These are phyloP conservation scores for Perkinsus olseni DNA, from an alignment of 169 alveolate genomes.

Conservation along the genomic window DNA sequence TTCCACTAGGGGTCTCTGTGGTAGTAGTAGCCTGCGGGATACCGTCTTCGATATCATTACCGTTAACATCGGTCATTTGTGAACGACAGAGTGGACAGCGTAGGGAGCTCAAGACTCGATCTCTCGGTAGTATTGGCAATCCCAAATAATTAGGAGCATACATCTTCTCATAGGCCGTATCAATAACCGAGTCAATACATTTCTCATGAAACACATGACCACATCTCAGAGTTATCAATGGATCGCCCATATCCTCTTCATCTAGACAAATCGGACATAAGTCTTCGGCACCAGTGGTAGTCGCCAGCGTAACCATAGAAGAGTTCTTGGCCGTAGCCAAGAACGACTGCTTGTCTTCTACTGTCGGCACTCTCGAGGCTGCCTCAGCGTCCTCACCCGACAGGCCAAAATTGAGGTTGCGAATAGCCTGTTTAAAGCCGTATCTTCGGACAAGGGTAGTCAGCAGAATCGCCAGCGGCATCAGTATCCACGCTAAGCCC, in stretches of 20 bases:
- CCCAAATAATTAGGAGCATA: background rate
- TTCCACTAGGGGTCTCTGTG: background rate
- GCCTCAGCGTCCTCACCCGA: background rate
- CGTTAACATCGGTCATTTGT: background rate
- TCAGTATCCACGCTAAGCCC: background rate
- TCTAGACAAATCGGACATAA: background rate
- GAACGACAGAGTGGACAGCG: background rate
- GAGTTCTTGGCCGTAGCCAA: background rate
- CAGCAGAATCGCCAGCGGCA: background rate
- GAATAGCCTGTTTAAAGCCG: background rate
- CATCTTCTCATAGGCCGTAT: background rate
- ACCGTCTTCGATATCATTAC: background rate
- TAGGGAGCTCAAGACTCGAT: background rate
- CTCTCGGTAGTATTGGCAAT: background rate
- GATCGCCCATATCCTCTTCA: background rate
- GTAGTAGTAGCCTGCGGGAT: background rate
- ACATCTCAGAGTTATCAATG: background rate
- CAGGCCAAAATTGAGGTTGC: background rate
- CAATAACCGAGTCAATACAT: background rate
- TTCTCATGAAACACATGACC: background rate
- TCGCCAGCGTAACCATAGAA: background rate
- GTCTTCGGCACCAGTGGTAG: background rate
- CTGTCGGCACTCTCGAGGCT: background rate
- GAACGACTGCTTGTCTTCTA: background rate
- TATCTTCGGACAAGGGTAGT: background rate